Evolutionary conservation across 208 protist species (phyloP).

Genomic region (Acanthamoeba sp.): DNA sequence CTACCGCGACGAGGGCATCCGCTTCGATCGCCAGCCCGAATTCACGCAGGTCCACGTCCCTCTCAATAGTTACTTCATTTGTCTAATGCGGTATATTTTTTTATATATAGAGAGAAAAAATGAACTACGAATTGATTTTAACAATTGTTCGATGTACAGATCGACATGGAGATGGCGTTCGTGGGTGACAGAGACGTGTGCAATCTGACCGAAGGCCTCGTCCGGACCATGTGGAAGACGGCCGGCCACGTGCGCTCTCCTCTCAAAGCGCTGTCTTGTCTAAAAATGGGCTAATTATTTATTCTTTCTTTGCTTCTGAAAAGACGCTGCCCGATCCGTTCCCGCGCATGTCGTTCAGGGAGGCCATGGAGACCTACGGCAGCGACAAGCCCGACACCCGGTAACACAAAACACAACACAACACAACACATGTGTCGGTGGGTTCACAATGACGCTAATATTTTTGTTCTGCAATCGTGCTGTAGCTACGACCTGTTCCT

Average conservation of each 20-base stretch:
- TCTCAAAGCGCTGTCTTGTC: no score
- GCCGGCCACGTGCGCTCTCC: background rate
- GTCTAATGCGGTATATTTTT: no score
- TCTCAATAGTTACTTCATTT: no score
- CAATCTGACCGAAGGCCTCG: slow-evolving; percentile 82
- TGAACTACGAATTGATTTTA: no score
- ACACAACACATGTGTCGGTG: background rate
- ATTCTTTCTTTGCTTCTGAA: background rate
- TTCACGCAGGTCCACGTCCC: slow-evolving; percentile 89
- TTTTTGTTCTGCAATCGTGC: no score
- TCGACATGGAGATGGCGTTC: slow-evolving; percentile 88
- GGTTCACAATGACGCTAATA: no score
- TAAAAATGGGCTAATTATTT: background rate
- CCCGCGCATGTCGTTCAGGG: slow-evolving; percentile 79
- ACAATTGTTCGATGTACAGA: background rate
- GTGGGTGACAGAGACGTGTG: slow-evolving; percentile 79
- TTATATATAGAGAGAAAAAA: no score
- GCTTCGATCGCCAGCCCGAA: slow-evolving; percentile 92
- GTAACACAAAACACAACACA: slow-evolving; percentile 64
- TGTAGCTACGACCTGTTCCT: background rate
- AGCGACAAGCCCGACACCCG: slow-evolving; percentile 89
- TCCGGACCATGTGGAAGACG: slow-evolving; percentile 84
- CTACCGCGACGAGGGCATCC: slow-evolving; percentile 90
- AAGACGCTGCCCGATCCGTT: slow-evolving; percentile 81
- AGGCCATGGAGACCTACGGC: slow-evolving; percentile 87